Percentiles rank a stretch among this genome's conserved stretches.
Conservation (phyloP, 495 filamentous ascomycete species). For the Xylaria cubensis region DNA sequence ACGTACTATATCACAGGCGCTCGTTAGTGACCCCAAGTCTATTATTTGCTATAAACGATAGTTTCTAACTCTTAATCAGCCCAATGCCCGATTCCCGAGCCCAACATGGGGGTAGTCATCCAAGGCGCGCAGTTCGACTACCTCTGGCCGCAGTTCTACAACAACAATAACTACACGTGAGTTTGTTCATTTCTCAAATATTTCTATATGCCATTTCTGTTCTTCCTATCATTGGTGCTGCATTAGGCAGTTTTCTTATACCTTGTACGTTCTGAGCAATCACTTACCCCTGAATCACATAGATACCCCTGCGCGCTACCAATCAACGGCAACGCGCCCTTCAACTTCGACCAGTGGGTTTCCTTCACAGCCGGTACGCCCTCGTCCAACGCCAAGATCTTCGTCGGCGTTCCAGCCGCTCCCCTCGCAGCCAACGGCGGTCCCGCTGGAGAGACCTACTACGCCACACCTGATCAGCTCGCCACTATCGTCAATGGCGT, state of each 20-base stretch:
- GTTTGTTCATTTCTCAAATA: background rate
- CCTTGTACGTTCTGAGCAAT: background rate
- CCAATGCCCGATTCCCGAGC: constrained; percentile 62
- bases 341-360: constrained; percentile 57
- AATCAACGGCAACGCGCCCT: constrained; percentile 41
- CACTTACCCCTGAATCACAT: background rate
- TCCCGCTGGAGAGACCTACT: constrained; percentile 50
- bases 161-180: constrained; percentile 45
- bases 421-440: constrained; percentile 49
- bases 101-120: constrained; percentile 58
- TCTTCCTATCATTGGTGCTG: background rate
- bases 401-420: constrained; percentile 56
- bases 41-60: no score
- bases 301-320: constrained; percentile 40
- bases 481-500: constrained; percentile 41
- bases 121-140: constrained; percentile 55
- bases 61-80: constrained; percentile 26
- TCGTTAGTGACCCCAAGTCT: constrained; percentile 25
- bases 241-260: background rate
- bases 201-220: background rate
- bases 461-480: constrained; percentile 49
- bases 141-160: constrained; percentile 58
- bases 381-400: constrained; percentile 53
- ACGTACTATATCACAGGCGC: constrained; percentile 64
- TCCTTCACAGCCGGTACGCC: constrained; percentile 47